Percentiles rank a stretch among this genome's conserved stretches.
Conservation (phyloP, 176 grass and related monocot genomes). For the Oryza coarctata region DNA sequence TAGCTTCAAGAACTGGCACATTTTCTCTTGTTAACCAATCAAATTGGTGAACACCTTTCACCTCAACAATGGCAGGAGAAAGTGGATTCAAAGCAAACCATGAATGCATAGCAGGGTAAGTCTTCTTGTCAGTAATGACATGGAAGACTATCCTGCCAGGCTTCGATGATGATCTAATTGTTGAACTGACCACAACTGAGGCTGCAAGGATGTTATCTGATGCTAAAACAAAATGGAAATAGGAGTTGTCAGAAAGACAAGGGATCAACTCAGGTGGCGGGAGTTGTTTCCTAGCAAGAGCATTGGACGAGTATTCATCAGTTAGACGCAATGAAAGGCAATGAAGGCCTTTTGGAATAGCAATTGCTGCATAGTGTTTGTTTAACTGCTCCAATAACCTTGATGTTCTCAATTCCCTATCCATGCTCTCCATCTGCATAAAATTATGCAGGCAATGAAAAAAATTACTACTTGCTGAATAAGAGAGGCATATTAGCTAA, state of each 20-base stretch:
- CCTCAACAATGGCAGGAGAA: conserved; percentile 70
- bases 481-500: conserved; percentile 13
- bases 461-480: conserved; percentile 28
- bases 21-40: conserved; percentile 98
- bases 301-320: conserved; percentile 99
- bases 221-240: conserved; percentile 80
- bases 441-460: conserved; percentile 27
- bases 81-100: conserved; percentile 96
- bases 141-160: conserved; percentile 90
- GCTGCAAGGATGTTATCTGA: conserved; percentile 98
- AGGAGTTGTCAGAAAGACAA: conserved; percentile 70
- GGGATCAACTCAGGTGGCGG: conserved; percentile 90
- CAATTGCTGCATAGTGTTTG: conserved; percentile 91
- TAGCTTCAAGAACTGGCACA: conserved; percentile 81
- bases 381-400: conserved; percentile 86
- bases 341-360: conserved; percentile 93
- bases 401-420: conserved; percentile 79
- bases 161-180: conserved; percentile 68
- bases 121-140: conserved; percentile 97
- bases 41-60: conserved; percentile 94
- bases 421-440: conserved; percentile 95
- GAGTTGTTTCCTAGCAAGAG: conserved; percentile 89
- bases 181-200: conserved; percentile 86
- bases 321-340: conserved; percentile 93
- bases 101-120: conserved; percentile 95